Conservation (phyloP, 2,329 filamentous ascomycete species). For the Penicillium sp. region DNA sequence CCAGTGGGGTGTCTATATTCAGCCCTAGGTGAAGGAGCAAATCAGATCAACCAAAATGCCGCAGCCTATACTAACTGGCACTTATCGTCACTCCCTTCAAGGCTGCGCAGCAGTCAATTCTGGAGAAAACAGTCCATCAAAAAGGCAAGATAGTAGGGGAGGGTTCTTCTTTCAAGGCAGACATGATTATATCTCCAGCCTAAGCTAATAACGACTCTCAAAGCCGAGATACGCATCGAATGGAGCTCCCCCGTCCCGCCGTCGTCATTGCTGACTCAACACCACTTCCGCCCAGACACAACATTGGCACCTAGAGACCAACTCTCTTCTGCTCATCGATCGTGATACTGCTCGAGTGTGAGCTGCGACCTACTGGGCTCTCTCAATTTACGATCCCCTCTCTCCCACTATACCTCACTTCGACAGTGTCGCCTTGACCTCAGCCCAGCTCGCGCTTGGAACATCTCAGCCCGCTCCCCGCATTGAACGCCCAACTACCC, state of each 20-base stretch:
- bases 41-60: constrained; percentile 2
- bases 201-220: not conserved
- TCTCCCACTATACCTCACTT: not conserved
- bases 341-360: not conserved
- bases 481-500: constrained; percentile 16
- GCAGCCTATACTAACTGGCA: constrained; percentile 4
- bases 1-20: not conserved
- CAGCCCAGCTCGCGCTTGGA: constrained; percentile 4
- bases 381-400: not conserved
- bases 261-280: constrained; percentile 25
- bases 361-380: not conserved
- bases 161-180: constrained; percentile 9
- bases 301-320: constrained; percentile 5
- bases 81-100: not conserved
- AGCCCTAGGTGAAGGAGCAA: constrained; percentile 3
- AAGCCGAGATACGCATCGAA: not conserved
- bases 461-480: constrained; percentile 19
- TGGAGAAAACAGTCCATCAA: not conserved
- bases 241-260: not conserved
- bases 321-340: constrained; percentile 7
- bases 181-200: not conserved
- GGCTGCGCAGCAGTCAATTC: not conserved
- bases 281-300: constrained; percentile 12
- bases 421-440: not conserved
- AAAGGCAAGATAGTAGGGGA: not conserved